Evolutionary conservation across 352 stramenopile species (phyloP).

Genomic region (Phytophthora ramorum): DNA sequence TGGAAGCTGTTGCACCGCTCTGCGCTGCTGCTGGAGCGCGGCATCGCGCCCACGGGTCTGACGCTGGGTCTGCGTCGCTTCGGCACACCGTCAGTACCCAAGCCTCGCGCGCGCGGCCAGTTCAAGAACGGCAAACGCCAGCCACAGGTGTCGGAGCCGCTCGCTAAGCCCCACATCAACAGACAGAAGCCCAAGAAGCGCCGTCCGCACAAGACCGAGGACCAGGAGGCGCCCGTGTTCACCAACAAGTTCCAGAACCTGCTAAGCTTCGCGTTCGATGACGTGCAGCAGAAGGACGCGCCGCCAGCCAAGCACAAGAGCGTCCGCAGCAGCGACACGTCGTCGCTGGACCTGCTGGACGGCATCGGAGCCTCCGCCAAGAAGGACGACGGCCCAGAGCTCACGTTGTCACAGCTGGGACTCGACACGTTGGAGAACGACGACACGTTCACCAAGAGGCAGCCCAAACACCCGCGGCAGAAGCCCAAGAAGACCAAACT

Average conservation of each 20-base stretch:
- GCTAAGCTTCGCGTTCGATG: slow-evolving; percentile 75
- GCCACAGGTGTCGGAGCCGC: neutral
- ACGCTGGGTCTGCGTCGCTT: slow-evolving; percentile 34
- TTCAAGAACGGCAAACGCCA: slow-evolving; percentile 51
- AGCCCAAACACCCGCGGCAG: slow-evolving; percentile 43
- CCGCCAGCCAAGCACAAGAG: neutral
- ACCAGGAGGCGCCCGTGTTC: slow-evolving; percentile 53
- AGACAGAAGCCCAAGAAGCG: slow-evolving; percentile 23
- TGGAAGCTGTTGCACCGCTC: slow-evolving; percentile 52
- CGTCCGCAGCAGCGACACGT: neutral
- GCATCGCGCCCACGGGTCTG: slow-evolving; percentile 5
- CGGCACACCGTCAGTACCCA: slow-evolving; percentile 42
- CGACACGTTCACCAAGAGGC: slow-evolving; percentile 37
- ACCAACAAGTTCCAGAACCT: slow-evolving; percentile 90
- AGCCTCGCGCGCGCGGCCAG: slow-evolving; percentile 62
- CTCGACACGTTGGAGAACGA: slow-evolving; percentile 38
- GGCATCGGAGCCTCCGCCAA: slow-evolving; percentile 31
- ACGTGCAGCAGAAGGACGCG: slow-evolving; percentile 16
- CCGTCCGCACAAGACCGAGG: slow-evolving; percentile 14
- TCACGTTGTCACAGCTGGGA: slow-evolving; percentile 57
- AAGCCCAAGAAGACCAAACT: slow-evolving; percentile 54
- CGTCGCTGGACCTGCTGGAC: slow-evolving; percentile 29
- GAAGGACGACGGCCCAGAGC: slow-evolving; percentile 36
- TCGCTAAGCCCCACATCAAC: neutral
- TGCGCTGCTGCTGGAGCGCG: slow-evolving; percentile 22